A percentile compares a stretch with the other conserved stretches of the same genome.
Conservation (phyloP, 2,329 filamentous ascomycete genomes). For the Ophiostoma australiae region DNA sequence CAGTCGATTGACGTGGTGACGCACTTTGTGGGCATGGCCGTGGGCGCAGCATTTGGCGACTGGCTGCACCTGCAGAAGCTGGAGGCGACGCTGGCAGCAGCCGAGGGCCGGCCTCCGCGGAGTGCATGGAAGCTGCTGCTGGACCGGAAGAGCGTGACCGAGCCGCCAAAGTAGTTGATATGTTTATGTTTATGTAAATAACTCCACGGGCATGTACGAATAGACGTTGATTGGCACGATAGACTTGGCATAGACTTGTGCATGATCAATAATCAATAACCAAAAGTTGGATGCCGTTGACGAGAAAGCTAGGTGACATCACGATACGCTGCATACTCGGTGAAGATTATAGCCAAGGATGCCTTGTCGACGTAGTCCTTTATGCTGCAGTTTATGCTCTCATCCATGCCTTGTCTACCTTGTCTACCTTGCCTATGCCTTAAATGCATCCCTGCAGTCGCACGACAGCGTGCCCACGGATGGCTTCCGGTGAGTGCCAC, state of each 20-base stretch:
- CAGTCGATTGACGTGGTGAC: conserved; percentile 48
- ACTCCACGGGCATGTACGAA: neutral
- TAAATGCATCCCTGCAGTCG: neutral
- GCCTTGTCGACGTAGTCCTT: neutral
- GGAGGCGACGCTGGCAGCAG: conserved; percentile 23
- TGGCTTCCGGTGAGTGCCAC: neutral
- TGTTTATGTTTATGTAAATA: neutral
- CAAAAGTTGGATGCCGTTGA: neutral
- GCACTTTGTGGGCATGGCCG: conserved; percentile 49
- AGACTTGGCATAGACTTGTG: neutral
- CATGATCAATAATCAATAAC: neutral
- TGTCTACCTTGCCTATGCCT: too few species aligned
- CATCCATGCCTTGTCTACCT: too few species aligned
- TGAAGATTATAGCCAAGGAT: neutral
- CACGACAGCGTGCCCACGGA: neutral
- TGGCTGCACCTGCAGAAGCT: conserved; percentile 35
- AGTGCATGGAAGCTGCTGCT: conserved; percentile 16
- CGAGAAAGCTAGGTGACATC: neutral
- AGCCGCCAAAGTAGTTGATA: neutral
- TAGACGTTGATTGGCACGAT: neutral
- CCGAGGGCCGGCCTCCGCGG: conserved; percentile 21
- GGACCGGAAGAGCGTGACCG: conserved; percentile 4
- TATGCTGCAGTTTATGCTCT: neutral
- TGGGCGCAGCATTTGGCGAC: conserved; percentile 42
- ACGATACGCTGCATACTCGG: neutral